Evolutionary conservation across 768 basidiomycete species (phyloP).

Genomic region (Tylopilus balloui): DNA sequence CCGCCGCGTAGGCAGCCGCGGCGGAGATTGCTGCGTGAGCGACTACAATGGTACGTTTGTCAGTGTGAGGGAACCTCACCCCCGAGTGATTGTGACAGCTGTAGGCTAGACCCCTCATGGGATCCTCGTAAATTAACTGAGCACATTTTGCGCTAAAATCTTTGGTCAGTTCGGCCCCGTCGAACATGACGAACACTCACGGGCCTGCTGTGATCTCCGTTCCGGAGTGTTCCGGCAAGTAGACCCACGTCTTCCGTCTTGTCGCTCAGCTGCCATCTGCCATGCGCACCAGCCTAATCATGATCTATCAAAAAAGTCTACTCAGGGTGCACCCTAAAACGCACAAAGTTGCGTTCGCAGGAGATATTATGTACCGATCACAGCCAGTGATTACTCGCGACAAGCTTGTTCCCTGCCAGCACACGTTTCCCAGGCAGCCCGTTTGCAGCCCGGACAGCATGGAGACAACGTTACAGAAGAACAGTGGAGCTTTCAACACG

Average conservation of each 20-base stretch:
- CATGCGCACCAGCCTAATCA: slow-evolving; percentile 8
- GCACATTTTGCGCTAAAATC: background rate
- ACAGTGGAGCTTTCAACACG: slow-evolving; percentile 14
- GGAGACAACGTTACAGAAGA: slow-evolving; percentile 24
- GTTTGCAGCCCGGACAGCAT: slow-evolving; percentile 14
- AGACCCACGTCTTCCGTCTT: slow-evolving; percentile 4
- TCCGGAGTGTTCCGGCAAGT: slow-evolving; percentile 24
- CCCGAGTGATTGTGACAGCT: background rate
- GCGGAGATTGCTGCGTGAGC: slow-evolving; percentile 30
- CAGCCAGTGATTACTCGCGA: slow-evolving; percentile 8
- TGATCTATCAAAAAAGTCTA: slow-evolving; percentile 13
- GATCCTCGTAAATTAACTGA: slow-evolving; percentile 9
- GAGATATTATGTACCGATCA: slow-evolving; percentile 34
- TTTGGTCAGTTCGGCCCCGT: slow-evolving; percentile 23
- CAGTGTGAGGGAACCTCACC: slow-evolving; percentile 3
- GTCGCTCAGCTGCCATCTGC: slow-evolving; percentile 11
- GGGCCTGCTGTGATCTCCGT: slow-evolving; percentile 15
- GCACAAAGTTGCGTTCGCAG: slow-evolving; percentile 21
- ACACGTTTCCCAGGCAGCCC: slow-evolving; percentile 17
- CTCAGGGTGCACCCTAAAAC: slow-evolving; percentile 33
- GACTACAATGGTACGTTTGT: background rate
- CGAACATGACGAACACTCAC: background rate
- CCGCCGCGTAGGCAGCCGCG: slow-evolving; percentile 15
- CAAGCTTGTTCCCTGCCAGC: slow-evolving; percentile 8
- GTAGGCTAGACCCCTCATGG: slow-evolving; percentile 8